Conservation (phyloP, 2,329 filamentous ascomycete genomes). For the Ambrosiella cleistominuta region DNA sequence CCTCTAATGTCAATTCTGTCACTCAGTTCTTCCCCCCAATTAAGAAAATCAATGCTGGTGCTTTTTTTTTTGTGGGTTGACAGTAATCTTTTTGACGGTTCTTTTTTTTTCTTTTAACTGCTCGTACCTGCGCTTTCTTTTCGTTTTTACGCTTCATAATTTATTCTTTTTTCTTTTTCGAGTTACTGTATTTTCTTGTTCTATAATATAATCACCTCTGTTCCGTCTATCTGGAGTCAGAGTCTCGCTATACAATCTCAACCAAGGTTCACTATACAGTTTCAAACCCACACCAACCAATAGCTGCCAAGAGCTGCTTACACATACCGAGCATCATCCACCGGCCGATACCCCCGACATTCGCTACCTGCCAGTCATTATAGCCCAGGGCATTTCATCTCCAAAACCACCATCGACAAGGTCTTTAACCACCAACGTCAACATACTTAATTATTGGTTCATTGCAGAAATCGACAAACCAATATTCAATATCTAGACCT, state of each 20-base stretch:
- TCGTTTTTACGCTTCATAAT: not conserved
- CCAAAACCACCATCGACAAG: too few species aligned
- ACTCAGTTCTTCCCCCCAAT: not conserved
- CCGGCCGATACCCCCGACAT: not conserved
- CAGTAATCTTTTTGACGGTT: not conserved
- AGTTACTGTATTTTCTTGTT: not conserved
- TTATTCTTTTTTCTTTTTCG: not conserved
- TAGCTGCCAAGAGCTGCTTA: not conserved
- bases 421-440: too few species aligned
- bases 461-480: too few species aligned
- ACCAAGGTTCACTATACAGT: not conserved
- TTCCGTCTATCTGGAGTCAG: not conserved
- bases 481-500: too few species aligned
- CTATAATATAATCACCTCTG: not conserved
- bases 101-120: not conserved
- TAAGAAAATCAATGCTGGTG: not conserved
- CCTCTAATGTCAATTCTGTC: not conserved
- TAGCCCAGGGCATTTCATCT: not conserved
- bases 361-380: not conserved
- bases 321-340: not conserved
- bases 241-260: not conserved
- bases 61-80: not conserved
- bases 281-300: not conserved
- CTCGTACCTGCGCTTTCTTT: not conserved
- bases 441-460: too few species aligned